Percentiles rank a stretch among this genome's conserved stretches.
Evolutionary conservation across 75 land plant species (phyloP).

Genomic region (Picea glauca): DNA sequence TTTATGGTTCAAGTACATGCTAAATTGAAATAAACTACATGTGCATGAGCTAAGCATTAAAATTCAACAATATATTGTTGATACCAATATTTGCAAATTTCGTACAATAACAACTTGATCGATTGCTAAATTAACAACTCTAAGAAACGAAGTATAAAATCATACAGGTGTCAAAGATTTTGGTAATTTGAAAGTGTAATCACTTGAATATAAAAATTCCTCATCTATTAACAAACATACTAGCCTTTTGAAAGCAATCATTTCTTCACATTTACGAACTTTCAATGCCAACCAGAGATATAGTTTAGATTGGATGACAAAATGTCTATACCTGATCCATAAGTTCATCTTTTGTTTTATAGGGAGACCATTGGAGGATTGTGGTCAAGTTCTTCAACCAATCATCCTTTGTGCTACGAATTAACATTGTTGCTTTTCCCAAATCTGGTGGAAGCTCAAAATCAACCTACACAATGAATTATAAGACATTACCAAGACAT

Average conservation of each 20-base stretch:
- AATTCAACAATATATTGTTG: too few relatives aligned
- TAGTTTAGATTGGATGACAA: background rate
- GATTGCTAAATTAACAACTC: background rate
- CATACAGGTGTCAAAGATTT: too few relatives aligned
- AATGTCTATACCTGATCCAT: conserved; percentile 20
- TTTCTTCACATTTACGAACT: background rate
- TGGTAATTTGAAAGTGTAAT: too few relatives aligned
- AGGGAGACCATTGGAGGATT: conserved; percentile 70
- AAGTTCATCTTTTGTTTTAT: conserved; percentile 39
- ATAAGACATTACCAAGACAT: background rate
- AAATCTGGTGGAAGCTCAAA: conserved; percentile 32
- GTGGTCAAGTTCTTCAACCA: conserved; percentile 47
- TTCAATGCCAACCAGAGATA: background rate
- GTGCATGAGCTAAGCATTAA: too few relatives aligned
- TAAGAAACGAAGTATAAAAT: background rate
- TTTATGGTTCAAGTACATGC: too few relatives aligned
- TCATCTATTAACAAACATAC: background rate
- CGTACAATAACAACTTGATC: background rate
- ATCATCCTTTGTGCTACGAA: conserved; percentile 38
- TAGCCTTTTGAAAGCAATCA: background rate
- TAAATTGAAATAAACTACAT: too few relatives aligned
- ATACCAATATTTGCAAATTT: too few relatives aligned
- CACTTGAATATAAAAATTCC: too few relatives aligned
- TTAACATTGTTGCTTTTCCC: conserved; percentile 23
- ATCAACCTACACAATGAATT: conserved; percentile 48